phyloP scores from a whole-genome alignment of 1,139 yeast species.

The Taphrina wiesneri region DNA sequence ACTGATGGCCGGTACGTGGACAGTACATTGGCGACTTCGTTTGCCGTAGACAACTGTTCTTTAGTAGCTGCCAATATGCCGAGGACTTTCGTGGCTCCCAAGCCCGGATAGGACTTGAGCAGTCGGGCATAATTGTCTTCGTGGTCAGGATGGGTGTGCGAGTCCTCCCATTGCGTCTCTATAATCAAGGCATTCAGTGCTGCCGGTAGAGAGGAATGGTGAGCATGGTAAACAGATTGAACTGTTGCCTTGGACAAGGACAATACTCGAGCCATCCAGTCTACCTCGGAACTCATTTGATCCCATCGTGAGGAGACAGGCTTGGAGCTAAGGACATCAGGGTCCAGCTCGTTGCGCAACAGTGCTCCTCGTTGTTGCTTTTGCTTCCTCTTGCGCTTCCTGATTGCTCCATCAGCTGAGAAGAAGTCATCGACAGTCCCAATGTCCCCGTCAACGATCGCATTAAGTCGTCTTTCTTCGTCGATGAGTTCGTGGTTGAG shows the following conservation, averaged over 20 bases:
- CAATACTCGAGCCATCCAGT: conserved; percentile 11
- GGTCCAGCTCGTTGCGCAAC: background rate
- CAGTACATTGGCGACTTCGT: conserved; percentile 21
- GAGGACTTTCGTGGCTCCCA: background rate
- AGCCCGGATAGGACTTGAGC: conserved; percentile 2
- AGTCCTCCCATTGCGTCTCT: background rate
- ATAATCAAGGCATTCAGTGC: conserved; percentile 19
- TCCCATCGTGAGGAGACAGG: conserved; percentile 23
- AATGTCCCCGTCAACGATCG: conserved; percentile 9
- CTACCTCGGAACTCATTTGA: conserved; percentile 25
- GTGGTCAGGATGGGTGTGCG: conserved; percentile 1
- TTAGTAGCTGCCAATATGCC: conserved; percentile 9
- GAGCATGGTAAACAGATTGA: conserved; percentile 26
- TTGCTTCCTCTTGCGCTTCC: background rate
- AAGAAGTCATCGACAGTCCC: conserved; percentile 18
- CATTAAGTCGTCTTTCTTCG: conserved; percentile 14
- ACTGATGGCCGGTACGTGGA: conserved; percentile 20
- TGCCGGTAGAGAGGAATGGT: conserved; percentile 22
- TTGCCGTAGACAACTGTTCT: conserved; percentile 3
- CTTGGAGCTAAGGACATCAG: background rate
- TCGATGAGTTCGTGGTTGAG: conserved; percentile 34
- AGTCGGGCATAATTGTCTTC: background rate
- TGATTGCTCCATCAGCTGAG: background rate
- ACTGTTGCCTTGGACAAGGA: background rate
- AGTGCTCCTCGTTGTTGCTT: conserved; percentile 6